Evolutionary conservation across 495 filamentous ascomycete genomes (phyloP).

Genomic region (Trichoderma asperelloides): DNA sequence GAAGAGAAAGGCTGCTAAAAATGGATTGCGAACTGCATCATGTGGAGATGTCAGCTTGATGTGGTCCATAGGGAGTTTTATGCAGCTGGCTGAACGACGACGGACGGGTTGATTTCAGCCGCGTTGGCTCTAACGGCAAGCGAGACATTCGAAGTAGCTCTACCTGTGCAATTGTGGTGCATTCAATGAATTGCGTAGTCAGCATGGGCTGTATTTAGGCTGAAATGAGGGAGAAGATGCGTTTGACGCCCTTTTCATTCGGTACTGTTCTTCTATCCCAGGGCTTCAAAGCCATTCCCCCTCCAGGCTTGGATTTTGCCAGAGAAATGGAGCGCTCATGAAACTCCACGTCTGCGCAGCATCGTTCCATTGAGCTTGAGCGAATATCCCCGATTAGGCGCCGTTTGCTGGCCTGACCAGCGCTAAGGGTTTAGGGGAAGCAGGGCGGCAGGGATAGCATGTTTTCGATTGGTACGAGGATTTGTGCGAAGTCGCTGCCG

Average conservation of each 20-base stretch:
- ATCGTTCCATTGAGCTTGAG: background rate
- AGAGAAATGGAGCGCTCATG: background rate
- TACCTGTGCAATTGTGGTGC: too few species aligned
- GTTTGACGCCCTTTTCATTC: background rate
- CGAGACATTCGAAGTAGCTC: too few species aligned
- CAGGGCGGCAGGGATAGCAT: background rate
- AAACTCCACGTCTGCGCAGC: background rate
- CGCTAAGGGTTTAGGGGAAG: background rate
- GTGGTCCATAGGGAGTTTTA: too few species aligned
- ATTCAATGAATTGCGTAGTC: background rate
- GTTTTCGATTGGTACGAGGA: background rate
- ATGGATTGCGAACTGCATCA: too few species aligned
- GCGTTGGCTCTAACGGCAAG: too few species aligned
- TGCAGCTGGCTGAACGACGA: too few species aligned
- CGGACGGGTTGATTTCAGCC: too few species aligned
- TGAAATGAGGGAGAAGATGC: background rate
- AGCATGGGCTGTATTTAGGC: background rate
- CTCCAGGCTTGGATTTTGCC: background rate
- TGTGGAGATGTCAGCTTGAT: too few species aligned
- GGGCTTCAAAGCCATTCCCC: background rate
- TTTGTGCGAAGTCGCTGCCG: background rate
- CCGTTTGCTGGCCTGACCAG: background rate
- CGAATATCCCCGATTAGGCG: background rate
- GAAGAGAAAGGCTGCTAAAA: background rate
- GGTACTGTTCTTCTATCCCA: background rate